Base-by-base conservation (phyloP, 257 asterid species). In the Coffea eugenioides region DNA sequence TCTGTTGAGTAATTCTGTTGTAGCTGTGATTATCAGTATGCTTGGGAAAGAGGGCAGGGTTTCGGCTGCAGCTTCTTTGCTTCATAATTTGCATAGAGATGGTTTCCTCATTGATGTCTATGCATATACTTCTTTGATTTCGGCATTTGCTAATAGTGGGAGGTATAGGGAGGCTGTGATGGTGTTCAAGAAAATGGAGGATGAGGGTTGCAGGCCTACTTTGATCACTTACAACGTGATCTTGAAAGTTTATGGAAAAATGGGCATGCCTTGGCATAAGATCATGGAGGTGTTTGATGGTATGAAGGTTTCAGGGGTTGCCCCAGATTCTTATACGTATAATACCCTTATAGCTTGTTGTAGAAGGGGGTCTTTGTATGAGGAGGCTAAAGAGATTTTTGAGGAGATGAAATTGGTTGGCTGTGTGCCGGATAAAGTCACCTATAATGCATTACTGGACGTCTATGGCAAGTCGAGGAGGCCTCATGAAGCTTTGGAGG, bases 231-330 rank as follows among this genome's bases (percentile, higher is more conserved):
- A 92, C 84, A 95, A 95, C 84, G 97, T 93, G 77, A 86, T 95
- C 57, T 73, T 95, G 90, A 93, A 92, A 81, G 97, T 92, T 51
- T 91, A 89, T 77, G 98, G 99, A 66, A 95, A 95, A 87, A 95
- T 95, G 97, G 97, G 98, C 36, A 93, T 93, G 98, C 97, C 98
- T 59, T 95, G 99, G 99, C 88, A 84, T 83, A 87, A 88, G 74
- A 88, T 95, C 41, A 70, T 89, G 83, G 75, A 69, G 4, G 82
- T 92, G 71, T 92, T 91, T 46, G 90, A 93, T 25, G 86, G 89
- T 52, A 93, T 95, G 97, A 95, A 90, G 90, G 80, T 68, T 74
- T 87, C 91, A 4, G 94, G 92, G 16, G 83, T 88, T 81, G 82
- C 83, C 36, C 97, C 99, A 0, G 97, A 95, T 91, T 88, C 91